phyloP scores from a whole-genome alignment of 2,329 filamentous ascomycete genomes.

The Pseudocercospora cruenta region DNA sequence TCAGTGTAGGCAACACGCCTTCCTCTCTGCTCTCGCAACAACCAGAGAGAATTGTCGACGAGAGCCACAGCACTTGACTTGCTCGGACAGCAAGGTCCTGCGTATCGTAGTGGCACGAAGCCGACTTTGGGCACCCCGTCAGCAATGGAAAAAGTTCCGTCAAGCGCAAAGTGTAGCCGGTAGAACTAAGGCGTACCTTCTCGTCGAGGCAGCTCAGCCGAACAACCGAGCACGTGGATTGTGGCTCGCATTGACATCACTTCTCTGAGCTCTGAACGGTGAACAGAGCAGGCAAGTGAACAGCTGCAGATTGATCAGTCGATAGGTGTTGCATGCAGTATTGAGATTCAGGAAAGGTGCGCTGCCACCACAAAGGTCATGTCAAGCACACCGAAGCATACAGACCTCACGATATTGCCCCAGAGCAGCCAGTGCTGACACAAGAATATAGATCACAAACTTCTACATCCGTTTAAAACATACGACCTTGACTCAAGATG shows the following conservation, averaged over 20 bases:
- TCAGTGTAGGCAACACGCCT: not conserved
- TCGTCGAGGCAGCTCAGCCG: not conserved
- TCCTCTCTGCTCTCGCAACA: too few relatives aligned
- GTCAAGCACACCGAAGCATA: not conserved
- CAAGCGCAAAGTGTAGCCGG: too few relatives aligned
- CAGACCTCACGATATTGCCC: too few relatives aligned
- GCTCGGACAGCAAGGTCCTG: not conserved
- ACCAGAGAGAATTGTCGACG: too few relatives aligned
- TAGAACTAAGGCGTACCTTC: not conserved
- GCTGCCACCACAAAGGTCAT: not conserved
- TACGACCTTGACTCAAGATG: slow-evolving; percentile 23
- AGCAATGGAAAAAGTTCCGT: not conserved
- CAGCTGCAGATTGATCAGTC: not conserved
- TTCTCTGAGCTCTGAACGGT: not conserved
- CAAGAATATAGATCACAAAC: too few relatives aligned
- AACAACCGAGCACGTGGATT: not conserved
- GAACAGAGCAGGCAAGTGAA: not conserved
- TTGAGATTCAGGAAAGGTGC: not conserved
- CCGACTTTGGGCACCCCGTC: not conserved
- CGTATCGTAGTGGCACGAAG: not conserved
- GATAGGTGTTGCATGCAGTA: not conserved
- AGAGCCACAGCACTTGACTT: not conserved
- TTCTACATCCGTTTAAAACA: too few relatives aligned
- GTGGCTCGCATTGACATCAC: not conserved
- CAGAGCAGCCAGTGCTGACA: not conserved